Conservation (phyloP, 139 green algal species). For the Mesostigma viride region DNA sequence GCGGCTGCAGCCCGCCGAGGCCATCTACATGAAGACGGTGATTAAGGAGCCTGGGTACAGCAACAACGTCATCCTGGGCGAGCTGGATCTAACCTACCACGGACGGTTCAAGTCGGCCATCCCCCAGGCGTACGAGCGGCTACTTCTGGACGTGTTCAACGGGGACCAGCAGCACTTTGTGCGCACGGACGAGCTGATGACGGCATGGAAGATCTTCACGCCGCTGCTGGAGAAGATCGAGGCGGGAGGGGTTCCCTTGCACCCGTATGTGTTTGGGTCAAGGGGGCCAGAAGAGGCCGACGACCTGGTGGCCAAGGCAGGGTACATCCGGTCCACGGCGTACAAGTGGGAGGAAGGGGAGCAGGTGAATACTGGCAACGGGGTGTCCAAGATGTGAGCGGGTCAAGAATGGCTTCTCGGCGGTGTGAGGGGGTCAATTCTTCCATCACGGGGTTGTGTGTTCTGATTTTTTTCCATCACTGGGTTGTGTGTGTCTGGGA, state of each 20-base stretch:
- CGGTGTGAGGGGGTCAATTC: too few relatives aligned
- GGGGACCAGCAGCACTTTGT: constrained; percentile 96
- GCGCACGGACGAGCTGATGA: constrained; percentile 38
- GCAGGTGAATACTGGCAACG: too few relatives aligned
- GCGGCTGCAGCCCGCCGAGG: constrained; percentile 64
- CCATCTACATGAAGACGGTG: constrained; percentile 81
- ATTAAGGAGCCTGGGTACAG: neutral
- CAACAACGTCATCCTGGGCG: constrained; percentile 24
- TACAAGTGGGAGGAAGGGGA: constrained; percentile 55
- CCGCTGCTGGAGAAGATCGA: constrained; percentile 78
- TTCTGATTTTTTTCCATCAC: too few relatives aligned
- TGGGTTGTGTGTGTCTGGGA: too few relatives aligned
- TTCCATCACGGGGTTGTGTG: too few relatives aligned
- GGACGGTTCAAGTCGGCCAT: constrained; percentile 44
- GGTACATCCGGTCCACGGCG: constrained; percentile 41
- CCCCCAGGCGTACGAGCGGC: constrained; percentile 84
- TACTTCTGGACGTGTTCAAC: constrained; percentile 80
- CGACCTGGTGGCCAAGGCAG: constrained; percentile 37
- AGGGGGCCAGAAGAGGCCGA: constrained; percentile 49
- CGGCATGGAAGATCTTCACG: constrained; percentile 84
- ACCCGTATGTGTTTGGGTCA: constrained; percentile 23
- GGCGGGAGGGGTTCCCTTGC: constrained; percentile 23
- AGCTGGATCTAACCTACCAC: constrained; percentile 38
- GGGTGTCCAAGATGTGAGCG: too few relatives aligned
- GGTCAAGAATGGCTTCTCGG: too few relatives aligned